Evolutionary conservation across 163 green algal genomes (phyloP), one percentile per base, ranked within the genome.

Genomic region (Picocystis sp.): DNA sequence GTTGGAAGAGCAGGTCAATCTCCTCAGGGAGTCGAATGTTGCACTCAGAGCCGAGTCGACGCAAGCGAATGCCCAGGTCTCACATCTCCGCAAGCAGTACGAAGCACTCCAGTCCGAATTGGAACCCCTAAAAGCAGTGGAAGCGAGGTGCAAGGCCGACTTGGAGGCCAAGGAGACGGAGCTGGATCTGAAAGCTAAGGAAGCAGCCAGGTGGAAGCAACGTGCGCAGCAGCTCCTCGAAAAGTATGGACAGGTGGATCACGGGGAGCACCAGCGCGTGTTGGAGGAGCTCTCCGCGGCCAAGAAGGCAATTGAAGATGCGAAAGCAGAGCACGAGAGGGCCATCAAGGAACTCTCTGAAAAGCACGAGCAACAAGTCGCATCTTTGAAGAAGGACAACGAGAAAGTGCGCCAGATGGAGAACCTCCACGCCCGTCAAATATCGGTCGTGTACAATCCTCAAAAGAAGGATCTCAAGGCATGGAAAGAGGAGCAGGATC

Each of bases 231-330:
- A 79, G 47, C 51, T 83, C 48, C 74, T 75, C 43, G 61, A 76
- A 21, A 75, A 76, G 56, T 79, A 80, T 49, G 68, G 69, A 10
- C 52, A 54, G 10, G 71, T 82, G 22, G 75, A 83, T 42, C 53
- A 68, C 35, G 64, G 57, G 13, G 75, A 82, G 57, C 59, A 83
- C 62, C 54, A 75, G 47, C 55, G 71, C 15, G 61, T 79, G 15
- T 48, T 53, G 43, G 14, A 22, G 13, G 42, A 53, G 23, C 43
- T 57, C 3, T 45, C 50, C n/a, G 49, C 43, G 49, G 50, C 57
- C 9, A 61, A 59, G 33, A 15, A 23, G 12, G 49, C 38, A 9
- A 12, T 22, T 13, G 41, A 22, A 3, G 17, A 52, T 41, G 17
- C 35, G 35, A 44, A 61, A 48, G 58, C 45, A 14, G 56, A 38